Conservation (phyloP, 345 rosid genomes). For the Sonneratia alba region DNA sequence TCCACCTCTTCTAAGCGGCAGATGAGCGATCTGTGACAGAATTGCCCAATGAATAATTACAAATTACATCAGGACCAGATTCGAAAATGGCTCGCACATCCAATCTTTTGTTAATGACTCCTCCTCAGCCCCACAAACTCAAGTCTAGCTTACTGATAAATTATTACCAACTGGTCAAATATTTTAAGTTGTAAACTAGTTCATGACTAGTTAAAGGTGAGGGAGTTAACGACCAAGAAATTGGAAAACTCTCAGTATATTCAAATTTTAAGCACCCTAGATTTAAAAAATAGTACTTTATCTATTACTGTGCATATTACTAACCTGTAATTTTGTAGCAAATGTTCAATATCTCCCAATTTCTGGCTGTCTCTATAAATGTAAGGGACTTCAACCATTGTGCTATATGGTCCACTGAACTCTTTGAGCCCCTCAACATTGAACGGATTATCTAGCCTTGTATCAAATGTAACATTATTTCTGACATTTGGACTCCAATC, state of each 20-base stretch:
- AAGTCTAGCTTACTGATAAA: not conserved
- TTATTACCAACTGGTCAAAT: not conserved
- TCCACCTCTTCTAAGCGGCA: constrained; percentile 64
- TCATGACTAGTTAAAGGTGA: not conserved
- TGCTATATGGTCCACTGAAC: constrained; percentile 88
- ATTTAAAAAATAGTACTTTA: not conserved
- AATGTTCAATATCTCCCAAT: constrained; percentile 61
- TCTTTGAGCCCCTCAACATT: constrained; percentile 81
- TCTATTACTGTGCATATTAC: constrained; percentile 5
- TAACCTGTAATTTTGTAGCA: constrained; percentile 82
- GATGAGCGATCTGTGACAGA: constrained; percentile 54
- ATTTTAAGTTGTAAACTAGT: not conserved
- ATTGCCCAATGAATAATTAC: not conserved
- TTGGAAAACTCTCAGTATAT: not conserved
- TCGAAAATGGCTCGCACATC: not conserved
- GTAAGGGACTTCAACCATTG: constrained; percentile 80
- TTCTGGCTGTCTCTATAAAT: constrained; percentile 73
- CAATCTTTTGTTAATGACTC: too few relatives aligned
- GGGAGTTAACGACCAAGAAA: not conserved
- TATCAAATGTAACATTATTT: constrained; percentile 69
- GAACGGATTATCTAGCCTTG: constrained; percentile 69
- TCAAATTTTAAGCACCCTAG: too few relatives aligned
- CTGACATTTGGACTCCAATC: constrained; percentile 80
- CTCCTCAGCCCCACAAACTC: not conserved
- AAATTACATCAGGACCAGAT: not conserved